Evolutionary conservation across 495 filamentous ascomycete genomes (phyloP).

Genomic region (Xylaria castorea): DNA sequence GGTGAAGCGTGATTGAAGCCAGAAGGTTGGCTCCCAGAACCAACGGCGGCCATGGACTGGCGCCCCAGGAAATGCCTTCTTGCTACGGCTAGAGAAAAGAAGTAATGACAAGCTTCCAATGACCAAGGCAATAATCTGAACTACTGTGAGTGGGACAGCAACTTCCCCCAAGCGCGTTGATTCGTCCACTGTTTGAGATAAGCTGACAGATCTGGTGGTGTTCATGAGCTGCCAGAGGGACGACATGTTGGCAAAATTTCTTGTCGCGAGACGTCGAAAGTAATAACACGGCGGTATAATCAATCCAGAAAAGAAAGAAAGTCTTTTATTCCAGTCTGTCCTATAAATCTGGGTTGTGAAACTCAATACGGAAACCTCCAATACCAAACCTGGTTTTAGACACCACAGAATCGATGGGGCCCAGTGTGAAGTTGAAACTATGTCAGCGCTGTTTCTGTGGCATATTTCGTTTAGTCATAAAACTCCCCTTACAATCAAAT

Average conservation of each 20-base stretch:
- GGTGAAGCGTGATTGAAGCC: slow-evolving; percentile 7
- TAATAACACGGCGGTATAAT: neutral
- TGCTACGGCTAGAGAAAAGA: neutral
- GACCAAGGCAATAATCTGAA: neutral
- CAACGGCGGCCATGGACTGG: neutral
- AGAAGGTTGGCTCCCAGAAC: neutral
- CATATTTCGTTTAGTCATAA: neutral
- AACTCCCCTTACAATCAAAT: no score
- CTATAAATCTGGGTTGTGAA: neutral
- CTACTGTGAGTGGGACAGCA: neutral
- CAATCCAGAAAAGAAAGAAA: neutral
- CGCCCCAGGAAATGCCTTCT: neutral
- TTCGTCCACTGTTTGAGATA: neutral
- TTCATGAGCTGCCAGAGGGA: neutral
- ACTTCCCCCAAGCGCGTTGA: neutral
- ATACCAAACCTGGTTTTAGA: neutral
- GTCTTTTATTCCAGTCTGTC: neutral
- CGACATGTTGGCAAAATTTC: neutral
- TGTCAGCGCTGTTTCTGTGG: neutral
- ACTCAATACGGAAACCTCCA: neutral
- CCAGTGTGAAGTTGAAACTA: neutral
- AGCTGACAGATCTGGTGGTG: neutral
- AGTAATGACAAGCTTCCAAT: neutral
- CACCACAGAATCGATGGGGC: neutral
- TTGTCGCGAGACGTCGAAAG: neutral